Percentiles rank a stretch among this genome's conserved stretches.
Conservation (phyloP, 768 basidiomycete species). For the Vararia minispora region DNA sequence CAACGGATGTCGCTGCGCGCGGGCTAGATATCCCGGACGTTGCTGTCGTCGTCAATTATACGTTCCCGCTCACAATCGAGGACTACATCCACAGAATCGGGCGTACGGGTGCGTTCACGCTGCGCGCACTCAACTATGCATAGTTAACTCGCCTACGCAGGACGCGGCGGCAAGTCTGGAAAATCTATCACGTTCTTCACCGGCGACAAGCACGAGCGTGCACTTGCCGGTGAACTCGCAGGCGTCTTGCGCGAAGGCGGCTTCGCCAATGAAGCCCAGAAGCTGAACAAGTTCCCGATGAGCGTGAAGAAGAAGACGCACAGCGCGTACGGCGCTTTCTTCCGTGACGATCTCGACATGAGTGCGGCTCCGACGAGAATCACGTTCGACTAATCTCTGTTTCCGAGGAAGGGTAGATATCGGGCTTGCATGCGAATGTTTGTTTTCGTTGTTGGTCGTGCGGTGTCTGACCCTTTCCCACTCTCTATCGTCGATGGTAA, state of each 20-base stretch:
- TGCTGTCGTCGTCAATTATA: slow-evolving; percentile 89
- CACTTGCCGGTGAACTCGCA: slow-evolving; percentile 87
- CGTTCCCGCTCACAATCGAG: slow-evolving; percentile 95
- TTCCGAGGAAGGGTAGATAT: too few relatives aligned
- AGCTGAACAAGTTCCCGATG: slow-evolving; percentile 88
- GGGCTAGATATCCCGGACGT: slow-evolving; percentile 98
- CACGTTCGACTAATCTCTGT: slow-evolving; percentile 36
- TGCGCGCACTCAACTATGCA: background rate
- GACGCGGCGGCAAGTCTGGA: slow-evolving; percentile 82
- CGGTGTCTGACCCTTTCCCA: slow-evolving; percentile 4
- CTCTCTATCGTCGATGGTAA: background rate
- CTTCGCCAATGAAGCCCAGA: slow-evolving; percentile 61
- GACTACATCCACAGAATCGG: slow-evolving; percentile 89
- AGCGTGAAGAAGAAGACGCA: slow-evolving; percentile 97
- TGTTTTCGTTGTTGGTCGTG: too few relatives aligned
- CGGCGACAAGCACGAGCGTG: slow-evolving; percentile 75
- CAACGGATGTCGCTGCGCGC: slow-evolving; percentile 95
- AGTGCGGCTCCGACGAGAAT: slow-evolving; percentile 66
- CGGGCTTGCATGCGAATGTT: too few relatives aligned
- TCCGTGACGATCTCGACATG: slow-evolving; percentile 51
- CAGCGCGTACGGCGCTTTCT: slow-evolving; percentile 82
- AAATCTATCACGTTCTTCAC: slow-evolving; percentile 97
- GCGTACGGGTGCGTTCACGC: slow-evolving; percentile 51
- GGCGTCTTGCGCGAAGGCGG: slow-evolving; percentile 83
- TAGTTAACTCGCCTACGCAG: slow-evolving; percentile 23